Conservation (phyloP, 106 monocot genomes). For the Platanthera zijinensis region DNA sequence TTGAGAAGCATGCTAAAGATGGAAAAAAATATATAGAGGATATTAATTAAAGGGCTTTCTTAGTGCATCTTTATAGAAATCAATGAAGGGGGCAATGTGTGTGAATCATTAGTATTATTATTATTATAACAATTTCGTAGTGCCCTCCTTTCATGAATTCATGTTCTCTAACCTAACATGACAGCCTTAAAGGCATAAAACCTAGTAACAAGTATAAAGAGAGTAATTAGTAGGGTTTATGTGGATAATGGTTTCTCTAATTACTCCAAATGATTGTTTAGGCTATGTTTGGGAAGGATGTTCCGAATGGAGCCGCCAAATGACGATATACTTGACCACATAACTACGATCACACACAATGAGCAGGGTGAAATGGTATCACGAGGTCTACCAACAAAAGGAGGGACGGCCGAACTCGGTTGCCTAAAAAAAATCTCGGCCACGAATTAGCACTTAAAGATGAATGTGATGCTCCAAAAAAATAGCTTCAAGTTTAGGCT, state of each 20-base stretch:
- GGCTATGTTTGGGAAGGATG: too few relatives aligned
- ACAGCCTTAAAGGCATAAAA: not conserved
- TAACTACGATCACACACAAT: too few relatives aligned
- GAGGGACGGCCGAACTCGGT: too few relatives aligned
- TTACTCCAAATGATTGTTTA: too few relatives aligned
- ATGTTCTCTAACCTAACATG: not conserved
- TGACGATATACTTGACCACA: too few relatives aligned
- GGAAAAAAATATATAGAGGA: not conserved
- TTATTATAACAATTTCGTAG: conserved; percentile 12
- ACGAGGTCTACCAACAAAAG: too few relatives aligned
- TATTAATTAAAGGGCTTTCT: conserved; percentile 7
- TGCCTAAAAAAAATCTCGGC: too few relatives aligned
- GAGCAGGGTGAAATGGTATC: too few relatives aligned
- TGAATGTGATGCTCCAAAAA: too few relatives aligned
- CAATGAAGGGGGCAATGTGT: conserved; percentile 3
- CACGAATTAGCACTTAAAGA: too few relatives aligned
- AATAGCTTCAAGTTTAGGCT: too few relatives aligned
- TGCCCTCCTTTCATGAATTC: not conserved
- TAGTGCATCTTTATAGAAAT: conserved; percentile 33
- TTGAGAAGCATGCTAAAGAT: conserved; percentile 34
- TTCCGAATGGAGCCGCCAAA: too few relatives aligned
- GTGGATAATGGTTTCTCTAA: not conserved
- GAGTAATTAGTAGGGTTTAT: not conserved
- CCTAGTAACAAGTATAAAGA: not conserved
- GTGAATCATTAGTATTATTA: conserved; percentile 11